phyloP scores from a whole-genome alignment of 768 basidiomycete genomes.

The Sarcodon sp. region DNA sequence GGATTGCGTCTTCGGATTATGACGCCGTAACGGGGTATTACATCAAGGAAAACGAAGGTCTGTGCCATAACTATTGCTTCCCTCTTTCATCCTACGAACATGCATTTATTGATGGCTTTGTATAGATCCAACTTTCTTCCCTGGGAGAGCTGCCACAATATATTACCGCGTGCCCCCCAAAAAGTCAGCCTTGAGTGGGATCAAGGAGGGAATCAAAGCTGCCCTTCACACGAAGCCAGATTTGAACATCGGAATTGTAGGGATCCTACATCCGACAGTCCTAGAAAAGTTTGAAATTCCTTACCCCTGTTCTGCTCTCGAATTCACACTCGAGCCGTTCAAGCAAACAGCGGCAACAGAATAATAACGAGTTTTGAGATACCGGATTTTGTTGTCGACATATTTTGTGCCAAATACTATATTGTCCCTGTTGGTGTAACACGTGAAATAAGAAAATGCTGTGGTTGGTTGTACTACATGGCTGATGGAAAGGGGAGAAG shows the following conservation, averaged over 20 bases:
- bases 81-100: background rate
- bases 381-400: too few species aligned
- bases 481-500: background rate
- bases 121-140: slow-evolving; percentile 88
- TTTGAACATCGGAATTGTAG: slow-evolving; percentile 74
- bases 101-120: background rate
- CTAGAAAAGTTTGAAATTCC: slow-evolving; percentile 88
- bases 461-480: background rate
- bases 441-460: background rate
- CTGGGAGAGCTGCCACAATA: slow-evolving; percentile 87
- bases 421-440: background rate
- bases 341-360: slow-evolving; percentile 51
- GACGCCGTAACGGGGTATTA: slow-evolving; percentile 75
- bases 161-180: slow-evolving; percentile 57
- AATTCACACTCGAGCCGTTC: slow-evolving; percentile 94
- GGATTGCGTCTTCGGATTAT: slow-evolving; percentile 45
- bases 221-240: slow-evolving; percentile 36
- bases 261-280: slow-evolving; percentile 88
- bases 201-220: slow-evolving; percentile 33
- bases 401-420: background rate
- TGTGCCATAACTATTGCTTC: background rate
- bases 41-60: slow-evolving; percentile 76
- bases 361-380: background rate
- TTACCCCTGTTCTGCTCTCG: slow-evolving; percentile 89
- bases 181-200: slow-evolving; percentile 15